These are phyloP conservation scores for Neurospora tetraspora DNA, from an alignment of 495 filamentous ascomycete genomes.

Conservation along the genomic window DNA sequence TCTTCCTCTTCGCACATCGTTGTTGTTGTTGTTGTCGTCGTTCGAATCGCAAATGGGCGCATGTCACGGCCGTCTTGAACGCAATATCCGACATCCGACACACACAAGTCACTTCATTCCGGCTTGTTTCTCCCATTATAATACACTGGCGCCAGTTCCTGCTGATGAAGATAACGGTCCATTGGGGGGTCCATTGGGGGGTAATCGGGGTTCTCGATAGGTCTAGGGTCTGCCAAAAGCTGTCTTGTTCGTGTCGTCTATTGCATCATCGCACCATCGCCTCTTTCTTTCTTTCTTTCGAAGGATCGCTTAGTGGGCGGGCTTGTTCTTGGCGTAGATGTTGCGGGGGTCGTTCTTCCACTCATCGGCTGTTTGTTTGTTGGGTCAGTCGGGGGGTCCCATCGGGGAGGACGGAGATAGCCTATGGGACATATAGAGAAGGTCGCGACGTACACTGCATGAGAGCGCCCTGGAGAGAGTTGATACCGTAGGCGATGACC, in stretches of 20 bases:
- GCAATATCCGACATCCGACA: background rate
- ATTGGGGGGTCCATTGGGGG: background rate
- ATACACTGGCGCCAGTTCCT: conserved; percentile 16
- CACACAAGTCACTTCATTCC: conserved; percentile 2
- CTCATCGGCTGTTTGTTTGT: conserved; percentile 56
- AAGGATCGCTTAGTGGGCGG: conserved; percentile 26
- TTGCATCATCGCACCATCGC: conserved; percentile 8
- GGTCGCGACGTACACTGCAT: conserved; percentile 55
- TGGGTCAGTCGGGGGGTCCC: background rate
- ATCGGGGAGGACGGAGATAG: background rate
- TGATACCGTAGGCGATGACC: conserved; percentile 80
- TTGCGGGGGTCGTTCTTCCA: conserved; percentile 96
- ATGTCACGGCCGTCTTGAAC: background rate
- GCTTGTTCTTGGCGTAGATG: conserved; percentile 50
- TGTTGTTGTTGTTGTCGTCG: background rate
- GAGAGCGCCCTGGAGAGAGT: conserved; percentile 59
- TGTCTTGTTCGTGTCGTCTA: background rate
- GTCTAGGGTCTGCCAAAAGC: background rate
- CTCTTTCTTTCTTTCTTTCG: too few species aligned
- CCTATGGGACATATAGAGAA: background rate
- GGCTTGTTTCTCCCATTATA: conserved; percentile 15
- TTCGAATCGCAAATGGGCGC: background rate
- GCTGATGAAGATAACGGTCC: background rate
- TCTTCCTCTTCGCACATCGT: background rate
- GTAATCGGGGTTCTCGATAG: background rate